A percentile compares a stretch with the other conserved stretches of the same genome.
These are phyloP conservation scores for Coccomyxa sp. DNA, from an alignment of 139 green algal species.

Conservation along the genomic window DNA sequence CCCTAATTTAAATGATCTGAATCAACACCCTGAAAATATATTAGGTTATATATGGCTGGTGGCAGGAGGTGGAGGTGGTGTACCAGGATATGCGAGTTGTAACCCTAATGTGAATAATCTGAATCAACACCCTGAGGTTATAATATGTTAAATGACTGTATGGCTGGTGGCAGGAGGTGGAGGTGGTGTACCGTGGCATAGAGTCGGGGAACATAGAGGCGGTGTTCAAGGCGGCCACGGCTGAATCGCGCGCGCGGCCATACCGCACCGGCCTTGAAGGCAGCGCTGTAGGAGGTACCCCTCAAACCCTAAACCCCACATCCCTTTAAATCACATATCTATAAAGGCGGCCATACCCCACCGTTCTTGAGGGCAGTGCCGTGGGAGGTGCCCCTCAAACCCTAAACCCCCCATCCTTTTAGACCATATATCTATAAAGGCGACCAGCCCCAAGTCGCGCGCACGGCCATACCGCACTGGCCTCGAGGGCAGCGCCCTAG, in stretches of 20 bases:
- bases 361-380: not conserved
- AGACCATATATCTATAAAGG: too few species aligned
- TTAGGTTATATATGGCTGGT: too few species aligned
- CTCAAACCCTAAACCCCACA: not conserved
- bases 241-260: not conserved
- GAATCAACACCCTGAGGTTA: too few species aligned
- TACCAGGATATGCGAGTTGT: too few species aligned
- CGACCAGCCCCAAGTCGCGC: not conserved
- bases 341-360: not conserved
- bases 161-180: not conserved
- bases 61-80: too few species aligned
- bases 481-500: constrained; percentile 2
- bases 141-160: too few species aligned
- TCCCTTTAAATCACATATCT: too few species aligned
- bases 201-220: constrained; percentile 54
- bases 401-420: not conserved
- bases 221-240: constrained; percentile 25
- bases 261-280: not conserved
- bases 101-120: too few species aligned
- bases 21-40: too few species aligned
- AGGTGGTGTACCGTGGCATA: constrained; percentile 48
- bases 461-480: not conserved
- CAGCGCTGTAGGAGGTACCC: constrained; percentile 8
- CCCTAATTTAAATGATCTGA: too few species aligned
- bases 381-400: constrained; percentile 4